Evolutionary conservation across 2,329 filamentous ascomycete species (phyloP), one percentile per base, ranked within the genome.

Genomic region (Xylaria sp.): DNA sequence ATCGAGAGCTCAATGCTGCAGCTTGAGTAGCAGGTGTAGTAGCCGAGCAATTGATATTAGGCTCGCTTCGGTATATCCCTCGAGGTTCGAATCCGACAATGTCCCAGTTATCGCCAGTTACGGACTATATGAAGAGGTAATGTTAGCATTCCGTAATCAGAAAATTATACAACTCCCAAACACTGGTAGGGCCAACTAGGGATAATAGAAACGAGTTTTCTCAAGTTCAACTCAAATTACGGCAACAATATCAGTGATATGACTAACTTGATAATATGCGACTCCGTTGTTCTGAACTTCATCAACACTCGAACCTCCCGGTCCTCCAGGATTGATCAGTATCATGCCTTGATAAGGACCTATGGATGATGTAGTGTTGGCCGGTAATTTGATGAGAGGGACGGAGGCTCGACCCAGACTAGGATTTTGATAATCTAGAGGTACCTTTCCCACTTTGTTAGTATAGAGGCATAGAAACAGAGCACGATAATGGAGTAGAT

Each of bases 341-440:
- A 67, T 27, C 65, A 67, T 67, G 24, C 65, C 65, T 42, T 67
- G 65, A 58, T 67, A 67, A 27, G 60, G 6, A 19, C 60, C 65
- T 39, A 39, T 50, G 4, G 59, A 48, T 11, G 65, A 67, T 19
- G 39, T 67, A 12, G 65, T 42, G 21, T 64, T 64, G 14, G 60
- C 60, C 19, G 65, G 65, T 58, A 67, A 24, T 55, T 67, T 67
- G 45, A 67, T 64, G 17, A 67, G 65, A 54, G 65, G 60, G n/a
- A 67, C 39, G 5, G 65, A 54, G 36, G 60, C 65, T 42, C 54
- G 65, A 42, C 60, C 65, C 7, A 67, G 48, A 17, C 12, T 39
- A 36, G 55, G 47, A 11, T 64, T 64, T 32, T 60, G 59, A 50
- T 67, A 67, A 47, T 67, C 65, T 14, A 67, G 39, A 48, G 65